These are phyloP conservation scores for Thermothelomyces thermophilus DNA, from an alignment of 2,329 filamentous ascomycete species.

Conservation along the genomic window DNA sequence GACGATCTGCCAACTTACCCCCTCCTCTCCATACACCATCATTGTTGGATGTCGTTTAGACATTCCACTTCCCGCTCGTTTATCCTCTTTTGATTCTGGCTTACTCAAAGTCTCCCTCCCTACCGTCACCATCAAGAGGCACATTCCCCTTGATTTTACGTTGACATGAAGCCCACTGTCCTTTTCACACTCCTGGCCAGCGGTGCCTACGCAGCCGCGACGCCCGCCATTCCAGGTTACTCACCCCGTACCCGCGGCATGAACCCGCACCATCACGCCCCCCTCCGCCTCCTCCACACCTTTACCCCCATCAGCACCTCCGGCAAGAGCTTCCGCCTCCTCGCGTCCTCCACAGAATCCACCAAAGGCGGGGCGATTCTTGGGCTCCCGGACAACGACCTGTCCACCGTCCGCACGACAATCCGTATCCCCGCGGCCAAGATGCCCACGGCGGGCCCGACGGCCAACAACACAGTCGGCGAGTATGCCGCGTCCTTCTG, in stretches of 20 bases:
- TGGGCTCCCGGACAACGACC: background rate
- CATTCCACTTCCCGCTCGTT: too few relatives aligned
- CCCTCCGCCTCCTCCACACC: slow-evolving; percentile 15
- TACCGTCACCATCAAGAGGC: too few relatives aligned
- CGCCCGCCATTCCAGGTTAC: background rate
- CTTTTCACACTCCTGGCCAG: slow-evolving; percentile 9
- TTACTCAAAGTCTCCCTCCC: too few relatives aligned
- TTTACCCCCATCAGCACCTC: background rate
- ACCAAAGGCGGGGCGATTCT: slow-evolving; percentile 18
- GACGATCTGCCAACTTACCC: background rate
- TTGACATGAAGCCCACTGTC: slow-evolving; percentile 13
- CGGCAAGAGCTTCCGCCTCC: background rate
- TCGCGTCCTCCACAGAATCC: slow-evolving; percentile 7
- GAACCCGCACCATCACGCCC: background rate
- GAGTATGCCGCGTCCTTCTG: slow-evolving; percentile 22
- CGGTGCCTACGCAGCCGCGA: slow-evolving; percentile 2
- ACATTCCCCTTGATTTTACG: background rate
- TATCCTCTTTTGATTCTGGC: too few relatives aligned
- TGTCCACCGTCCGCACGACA: slow-evolving; percentile 4
- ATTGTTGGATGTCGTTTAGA: background rate
- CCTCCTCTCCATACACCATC: background rate
- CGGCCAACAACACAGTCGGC: slow-evolving; percentile 15
- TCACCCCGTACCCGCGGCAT: background rate
- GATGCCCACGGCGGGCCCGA: slow-evolving; percentile 18
- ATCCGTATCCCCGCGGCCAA: slow-evolving; percentile 17